Evolutionary conservation across 2,329 filamentous ascomycete genomes (phyloP).

Genomic region (Trichoderma sp.): DNA sequence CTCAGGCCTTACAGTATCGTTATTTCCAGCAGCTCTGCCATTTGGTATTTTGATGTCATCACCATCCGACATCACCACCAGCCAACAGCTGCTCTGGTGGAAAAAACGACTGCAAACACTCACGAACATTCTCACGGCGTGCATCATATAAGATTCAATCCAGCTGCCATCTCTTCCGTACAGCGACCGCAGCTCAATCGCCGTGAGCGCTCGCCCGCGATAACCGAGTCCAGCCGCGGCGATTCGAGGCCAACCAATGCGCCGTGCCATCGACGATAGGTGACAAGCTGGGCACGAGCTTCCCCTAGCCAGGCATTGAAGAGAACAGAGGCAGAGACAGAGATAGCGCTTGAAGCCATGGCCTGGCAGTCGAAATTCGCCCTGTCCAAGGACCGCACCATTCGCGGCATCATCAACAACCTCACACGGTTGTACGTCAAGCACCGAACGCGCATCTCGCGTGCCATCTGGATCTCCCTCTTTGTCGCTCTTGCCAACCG

Average conservation of each 20-base stretch:
- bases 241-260: conserved; percentile 16
- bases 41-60: conserved; percentile 3
- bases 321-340: neutral
- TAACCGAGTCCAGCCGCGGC: conserved; percentile 3
- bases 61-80: neutral
- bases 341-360: conserved; percentile 47
- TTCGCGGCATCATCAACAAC: conserved; percentile 63
- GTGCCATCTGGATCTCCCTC: conserved; percentile 78
- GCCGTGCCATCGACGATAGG: conserved; percentile 2
- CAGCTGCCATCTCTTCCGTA: neutral
- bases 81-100: neutral
- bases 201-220: neutral
- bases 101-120: neutral
- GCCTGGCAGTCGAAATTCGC: conserved; percentile 72
- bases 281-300: conserved; percentile 7
- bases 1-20: neutral
- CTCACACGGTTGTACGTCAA: conserved; percentile 71
- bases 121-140: neutral
- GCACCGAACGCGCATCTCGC: conserved; percentile 78
- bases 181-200: neutral
- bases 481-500: conserved; percentile 79
- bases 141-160: neutral
- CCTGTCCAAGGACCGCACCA: conserved; percentile 57
- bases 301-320: neutral
- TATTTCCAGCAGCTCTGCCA: neutral